Evolutionary conservation across 2,329 filamentous ascomycete species (phyloP), one percentile per base, ranked within the genome.

Genomic region (Cyanodermella asteris): DNA sequence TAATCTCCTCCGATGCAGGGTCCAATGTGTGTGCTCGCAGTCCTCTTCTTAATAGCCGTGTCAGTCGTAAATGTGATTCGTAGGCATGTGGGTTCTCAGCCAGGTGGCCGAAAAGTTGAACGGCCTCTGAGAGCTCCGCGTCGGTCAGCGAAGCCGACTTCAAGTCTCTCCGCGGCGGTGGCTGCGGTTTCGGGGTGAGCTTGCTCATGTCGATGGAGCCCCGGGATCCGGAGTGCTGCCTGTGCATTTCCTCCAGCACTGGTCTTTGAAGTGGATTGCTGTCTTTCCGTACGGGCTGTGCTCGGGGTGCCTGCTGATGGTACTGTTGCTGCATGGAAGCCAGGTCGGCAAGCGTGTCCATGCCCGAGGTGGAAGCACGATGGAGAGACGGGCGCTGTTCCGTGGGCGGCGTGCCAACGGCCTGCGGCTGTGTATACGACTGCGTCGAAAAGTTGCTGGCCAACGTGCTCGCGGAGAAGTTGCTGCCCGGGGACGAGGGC

Each of bases 281-380:
- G 28, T 24, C 20, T 31, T 31, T 7, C 29, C 29, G 18, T 27
- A 28, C 16, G 33, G 24, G 23, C 24, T 32, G 11, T 20, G 44
- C 40, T 16, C 46, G 46, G 27, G 48, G 43, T 6, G 48, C 34
- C 23, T 36, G 45, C 28, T 54, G 50, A 26, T 53, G 52, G 27
- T n/a, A n/a, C n/a, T n/a, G n/a, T n/a, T 49, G 50, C 37, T 56
- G 53, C 44, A 55, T 51, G 9, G 51, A 49, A 18, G 53, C 52
- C 16, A 55, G 38, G 31, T 58, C 54, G 15, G 52, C 52, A 27
- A 57, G 37, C n/a, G 50, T 50, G 32, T 57, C 54, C 44, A 58
- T 55, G n/a, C 50, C 52, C 3, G 49, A 46, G 4, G 52, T 54
- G 8, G 54, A 52, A 3, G 48, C n/a, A n/a, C n/a, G n/a, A n/a